Evolutionary conservation across 139 green algal species (phyloP).

Genomic region (Picochlorum sp.): DNA sequence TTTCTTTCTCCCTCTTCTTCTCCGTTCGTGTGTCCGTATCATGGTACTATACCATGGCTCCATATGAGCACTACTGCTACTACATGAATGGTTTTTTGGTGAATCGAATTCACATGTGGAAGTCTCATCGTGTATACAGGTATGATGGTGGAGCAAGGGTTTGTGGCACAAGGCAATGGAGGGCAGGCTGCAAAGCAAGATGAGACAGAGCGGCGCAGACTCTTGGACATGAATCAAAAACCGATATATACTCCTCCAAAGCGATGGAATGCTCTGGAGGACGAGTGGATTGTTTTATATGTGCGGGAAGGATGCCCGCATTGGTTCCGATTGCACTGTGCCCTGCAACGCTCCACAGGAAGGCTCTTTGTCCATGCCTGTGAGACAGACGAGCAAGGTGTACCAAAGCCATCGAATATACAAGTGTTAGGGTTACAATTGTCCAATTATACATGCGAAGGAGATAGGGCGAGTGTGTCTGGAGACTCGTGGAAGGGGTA

Average conservation of each 20-base stretch:
- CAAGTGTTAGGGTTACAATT: conserved; percentile 36
- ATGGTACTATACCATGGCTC: neutral
- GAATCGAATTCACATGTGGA: too few species aligned
- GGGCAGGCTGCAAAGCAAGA: neutral
- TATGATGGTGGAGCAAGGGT: conserved; percentile 15
- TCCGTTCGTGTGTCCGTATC: neutral
- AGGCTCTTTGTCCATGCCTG: conserved; percentile 26
- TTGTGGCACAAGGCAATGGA: neutral
- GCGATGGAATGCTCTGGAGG: neutral
- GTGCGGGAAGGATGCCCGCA: neutral
- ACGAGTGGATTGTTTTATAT: conserved; percentile 9
- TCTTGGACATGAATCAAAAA: neutral
- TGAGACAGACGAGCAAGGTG: conserved; percentile 13
- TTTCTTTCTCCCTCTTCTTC: neutral
- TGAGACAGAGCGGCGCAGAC: neutral
- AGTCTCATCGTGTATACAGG: conserved; percentile 4
- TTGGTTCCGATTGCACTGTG: conserved; percentile 27
- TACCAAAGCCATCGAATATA: conserved; percentile 16
- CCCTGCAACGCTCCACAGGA: conserved; percentile 22
- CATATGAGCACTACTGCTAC: neutral
- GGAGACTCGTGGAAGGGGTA: neutral
- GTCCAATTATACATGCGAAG: conserved; percentile 24
- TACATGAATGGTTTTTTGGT: neutral
- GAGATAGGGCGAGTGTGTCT: conserved; percentile 15
- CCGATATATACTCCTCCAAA: neutral